Conservation (phyloP, 257 asterid genomes). For the Ehretia macrophylla region DNA sequence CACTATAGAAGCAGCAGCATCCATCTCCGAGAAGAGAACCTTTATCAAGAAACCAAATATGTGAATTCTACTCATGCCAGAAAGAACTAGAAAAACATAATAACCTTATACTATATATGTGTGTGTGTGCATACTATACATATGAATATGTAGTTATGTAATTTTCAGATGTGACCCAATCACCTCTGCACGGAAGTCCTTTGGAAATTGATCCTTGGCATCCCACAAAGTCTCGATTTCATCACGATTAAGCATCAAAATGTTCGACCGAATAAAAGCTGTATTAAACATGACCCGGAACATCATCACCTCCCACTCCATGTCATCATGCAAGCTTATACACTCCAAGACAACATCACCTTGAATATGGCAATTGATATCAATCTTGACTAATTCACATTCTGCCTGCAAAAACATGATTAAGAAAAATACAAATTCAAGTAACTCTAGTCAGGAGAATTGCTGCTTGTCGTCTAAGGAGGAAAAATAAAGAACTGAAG, state of each 20-base stretch:
- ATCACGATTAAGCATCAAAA: constrained; percentile 81
- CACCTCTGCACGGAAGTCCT: constrained; percentile 92
- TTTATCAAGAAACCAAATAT: constrained; percentile 22
- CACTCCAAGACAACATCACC: constrained; percentile 97
- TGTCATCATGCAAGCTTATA: constrained; percentile 67
- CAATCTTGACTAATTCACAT: constrained; percentile 77
- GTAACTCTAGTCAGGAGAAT: too few relatives aligned
- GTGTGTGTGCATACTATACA: too few relatives aligned
- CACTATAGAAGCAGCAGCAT: constrained; percentile 53
- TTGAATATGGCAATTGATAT: constrained; percentile 79
- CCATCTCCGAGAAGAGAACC: constrained; percentile 95
- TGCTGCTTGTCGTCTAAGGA: too few relatives aligned
- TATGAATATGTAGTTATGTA: background rate
- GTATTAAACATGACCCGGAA: constrained; percentile 93
- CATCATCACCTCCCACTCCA: constrained; percentile 78
- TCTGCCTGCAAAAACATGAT: constrained; percentile 54
- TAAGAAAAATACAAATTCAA: too few relatives aligned
- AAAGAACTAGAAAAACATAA: too few relatives aligned
- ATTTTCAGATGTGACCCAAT: constrained; percentile 17
- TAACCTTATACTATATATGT: background rate
- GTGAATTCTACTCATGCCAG: too few relatives aligned
- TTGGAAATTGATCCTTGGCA: constrained; percentile 78
- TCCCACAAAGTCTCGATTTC: constrained; percentile 84
- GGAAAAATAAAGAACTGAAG: too few relatives aligned
- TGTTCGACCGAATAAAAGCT: constrained; percentile 90